phyloP scores from a whole-genome alignment of 108 stramenopile species.

The Heterococcus sp. region DNA sequence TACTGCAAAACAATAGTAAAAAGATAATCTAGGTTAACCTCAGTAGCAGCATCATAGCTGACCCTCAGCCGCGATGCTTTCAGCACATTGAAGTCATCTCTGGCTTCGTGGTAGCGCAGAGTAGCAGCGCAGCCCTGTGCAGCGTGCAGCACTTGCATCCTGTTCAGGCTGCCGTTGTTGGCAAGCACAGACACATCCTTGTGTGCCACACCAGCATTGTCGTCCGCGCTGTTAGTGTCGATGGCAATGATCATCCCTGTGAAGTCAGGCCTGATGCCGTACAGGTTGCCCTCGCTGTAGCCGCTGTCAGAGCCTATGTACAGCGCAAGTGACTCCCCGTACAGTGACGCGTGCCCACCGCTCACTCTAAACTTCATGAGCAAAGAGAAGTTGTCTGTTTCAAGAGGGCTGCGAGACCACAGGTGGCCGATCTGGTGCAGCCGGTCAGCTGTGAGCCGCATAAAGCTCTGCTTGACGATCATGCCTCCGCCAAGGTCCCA shows the following conservation, averaged over 20 bases:
- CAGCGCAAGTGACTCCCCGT: not conserved
- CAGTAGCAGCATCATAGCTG: not conserved
- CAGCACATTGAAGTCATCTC: constrained; percentile 32
- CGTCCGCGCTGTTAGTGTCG: not conserved
- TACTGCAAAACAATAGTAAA: too few species aligned
- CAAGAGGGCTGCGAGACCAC: not conserved
- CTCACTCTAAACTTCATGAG: constrained; percentile 8
- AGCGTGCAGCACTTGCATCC: not conserved
- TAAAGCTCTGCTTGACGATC: not conserved
- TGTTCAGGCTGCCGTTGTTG: constrained; percentile 18
- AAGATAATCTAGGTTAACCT: too few species aligned
- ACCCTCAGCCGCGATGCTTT: constrained; percentile 14
- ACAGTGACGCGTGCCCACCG: not conserved
- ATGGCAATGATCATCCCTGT: not conserved
- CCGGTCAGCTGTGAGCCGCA: not conserved
- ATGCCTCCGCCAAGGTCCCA: not conserved
- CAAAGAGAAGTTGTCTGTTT: not conserved
- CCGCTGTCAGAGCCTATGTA: not conserved
- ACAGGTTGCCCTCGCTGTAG: not conserved
- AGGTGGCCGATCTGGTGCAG: not conserved
- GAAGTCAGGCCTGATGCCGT: not conserved
- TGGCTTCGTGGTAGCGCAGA: constrained; percentile 17
- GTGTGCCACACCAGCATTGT: not conserved
- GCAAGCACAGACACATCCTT: constrained; percentile 11
- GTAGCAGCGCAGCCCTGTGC: constrained; percentile 10